Evolutionary conservation across 148 eudicot genomes (phyloP), one percentile per base, ranked within the genome.

Genomic region (Salicornia ramosissima): DNA sequence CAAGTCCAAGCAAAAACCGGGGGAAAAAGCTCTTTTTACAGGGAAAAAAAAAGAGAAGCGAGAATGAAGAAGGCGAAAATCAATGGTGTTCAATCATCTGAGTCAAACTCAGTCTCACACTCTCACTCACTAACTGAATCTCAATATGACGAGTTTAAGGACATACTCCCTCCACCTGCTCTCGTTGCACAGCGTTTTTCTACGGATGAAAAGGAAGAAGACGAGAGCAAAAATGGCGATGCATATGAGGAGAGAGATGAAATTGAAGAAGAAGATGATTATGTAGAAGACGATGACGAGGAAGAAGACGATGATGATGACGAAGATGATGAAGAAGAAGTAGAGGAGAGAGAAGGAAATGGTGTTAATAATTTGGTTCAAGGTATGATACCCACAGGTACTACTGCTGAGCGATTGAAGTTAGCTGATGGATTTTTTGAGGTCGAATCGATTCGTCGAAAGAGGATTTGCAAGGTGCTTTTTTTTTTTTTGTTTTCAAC

Each of bases 351-450:
- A 55, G 31, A 64, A 43, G 49, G 71, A 0, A 14, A 68, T 0
- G 65, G 69, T 58, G 52, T 54, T 47, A 61, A 73, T 55, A n/a
- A 39, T 24, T 72, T 28, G 14, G 77, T 31, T 16, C 74, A 45
- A 34, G 78, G 26, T 18, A 71, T 30, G 52, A 60, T 51, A 24
- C 54, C 28, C 56, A 62, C 59, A 63, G 71, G 47, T 47, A 60
- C 46, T 43, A 65, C 59, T 67, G 73, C 53, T 47, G 74, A 65
- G 55, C 70, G 83, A 43, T 67, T 80, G 31, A 88, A 90, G 71
- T 87, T 94, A 34, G 97, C 90, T 28, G 92, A 94, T 5, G 98
- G 97, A 4, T 94, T 77, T 63, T 94, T 75, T 56, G 96, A 87
- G 72, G 86, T 94, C 28, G 98, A 94, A 73, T 78, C 88, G 26